These are phyloP conservation scores for Thuja plicata DNA, from an alignment of 83 land plant genomes.

Conservation along the genomic window DNA sequence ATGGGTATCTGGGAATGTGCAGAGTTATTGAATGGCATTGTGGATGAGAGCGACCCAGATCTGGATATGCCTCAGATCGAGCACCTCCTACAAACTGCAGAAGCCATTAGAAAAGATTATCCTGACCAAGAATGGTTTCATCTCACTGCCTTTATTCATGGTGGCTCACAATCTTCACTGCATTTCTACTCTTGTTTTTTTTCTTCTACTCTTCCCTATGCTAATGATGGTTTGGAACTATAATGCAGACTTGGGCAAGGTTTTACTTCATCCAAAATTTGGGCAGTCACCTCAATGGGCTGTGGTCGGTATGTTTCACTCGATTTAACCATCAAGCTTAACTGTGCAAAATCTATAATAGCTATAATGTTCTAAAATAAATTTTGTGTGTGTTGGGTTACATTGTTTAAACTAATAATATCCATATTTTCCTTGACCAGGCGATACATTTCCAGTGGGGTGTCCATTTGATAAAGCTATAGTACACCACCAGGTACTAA, in stretches of 20 bases:
- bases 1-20: background rate
- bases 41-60: background rate
- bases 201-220: background rate
- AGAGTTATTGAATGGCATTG: background rate
- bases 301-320: conserved; percentile 58
- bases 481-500: conserved; percentile 68
- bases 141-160: background rate
- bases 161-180: background rate
- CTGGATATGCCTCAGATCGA: background rate
- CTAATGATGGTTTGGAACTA: background rate
- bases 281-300: conserved; percentile 94
- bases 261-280: conserved; percentile 73
- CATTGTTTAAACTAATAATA: background rate
- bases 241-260: conserved; percentile 83
- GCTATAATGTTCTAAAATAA: too few relatives aligned
- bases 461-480: conserved; percentile 77
- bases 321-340: background rate
- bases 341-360: too few relatives aligned
- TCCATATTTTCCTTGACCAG: conserved; percentile 23
- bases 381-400: too few relatives aligned
- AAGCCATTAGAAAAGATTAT: background rate
- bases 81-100: background rate
- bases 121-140: background rate
- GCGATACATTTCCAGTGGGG: conserved; percentile 78
- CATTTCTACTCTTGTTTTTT: background rate